Base-by-base conservation (phyloP, 352 stramenopile species). In the Pythium coloratum region DNA sequence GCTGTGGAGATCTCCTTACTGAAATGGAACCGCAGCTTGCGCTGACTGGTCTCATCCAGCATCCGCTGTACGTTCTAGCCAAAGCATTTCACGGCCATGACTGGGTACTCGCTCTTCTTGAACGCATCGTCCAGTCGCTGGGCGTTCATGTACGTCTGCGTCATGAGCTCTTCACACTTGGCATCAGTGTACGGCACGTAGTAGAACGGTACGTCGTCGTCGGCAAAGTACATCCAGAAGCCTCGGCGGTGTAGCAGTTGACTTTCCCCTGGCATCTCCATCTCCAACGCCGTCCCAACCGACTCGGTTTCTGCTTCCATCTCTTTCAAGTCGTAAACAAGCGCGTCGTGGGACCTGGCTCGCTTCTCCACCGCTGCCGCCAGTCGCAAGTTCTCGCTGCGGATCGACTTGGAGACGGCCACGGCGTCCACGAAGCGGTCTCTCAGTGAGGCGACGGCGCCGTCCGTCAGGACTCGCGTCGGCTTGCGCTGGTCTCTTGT, bases 11-110 rank as follows among this genome's bases (percentile, higher is more conserved):
- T 69, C 5, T 50, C 49, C 58, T 81, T 81, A 24, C 56, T 73
- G 34, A 84, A 81, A 47, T 84, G 74, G 55, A 84, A 84, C 13
- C 77, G 71, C 59, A 84, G 54, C 38, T 73, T 72, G 14, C 61
- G 58, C 9, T 54, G 72, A 44, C 67, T 67, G 5, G 46, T 71
- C 49, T 9, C 42, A 9, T 64, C 57, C 9, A 82, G 40, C 49
- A 65, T 59, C 4, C 76, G 67, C 64, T 80, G 73, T 53, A 81
- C 72, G n/a, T 58, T 76, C 76, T 74, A 84, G 46, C 76, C 76
- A 34, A 84, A 76, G 47, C 67, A 81, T 40, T 69, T 56, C 40
- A 72, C 59, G 2, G 61, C 49, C n/a, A 67, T 57, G 12, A 69
- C 46, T 14, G 34, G 68, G 38, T 66, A 33, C 26, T 74, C 57